phyloP scores from a whole-genome alignment of 495 filamentous ascomycete genomes.

The Penicillium cosmopolitanum region DNA sequence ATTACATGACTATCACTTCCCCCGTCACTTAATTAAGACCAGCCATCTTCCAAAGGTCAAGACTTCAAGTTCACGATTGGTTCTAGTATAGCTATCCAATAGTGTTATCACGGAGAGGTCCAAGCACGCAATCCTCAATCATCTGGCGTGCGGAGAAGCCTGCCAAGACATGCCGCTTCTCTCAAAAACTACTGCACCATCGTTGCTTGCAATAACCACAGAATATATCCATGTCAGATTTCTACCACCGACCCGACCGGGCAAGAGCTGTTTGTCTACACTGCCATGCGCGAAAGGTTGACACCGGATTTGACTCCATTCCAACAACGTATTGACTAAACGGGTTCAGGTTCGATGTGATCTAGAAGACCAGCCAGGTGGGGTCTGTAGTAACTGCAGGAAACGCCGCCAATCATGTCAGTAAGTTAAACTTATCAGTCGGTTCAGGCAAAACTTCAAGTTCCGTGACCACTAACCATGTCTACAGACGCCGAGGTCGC shows the following conservation, averaged over 20 bases:
- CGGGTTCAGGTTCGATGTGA: slow-evolving; percentile 13
- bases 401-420: slow-evolving; percentile 9
- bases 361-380: slow-evolving; percentile 12
- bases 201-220: background rate
- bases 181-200: background rate
- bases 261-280: slow-evolving; percentile 7
- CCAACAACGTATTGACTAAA: background rate
- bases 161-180: background rate
- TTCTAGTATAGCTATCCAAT: too few relatives aligned
- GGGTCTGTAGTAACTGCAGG: slow-evolving; percentile 15
- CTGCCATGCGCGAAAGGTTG: slow-evolving; percentile 11
- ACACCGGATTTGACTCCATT: slow-evolving; percentile 3
- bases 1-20: too few relatives aligned
- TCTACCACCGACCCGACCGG: background rate
- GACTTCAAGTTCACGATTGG: too few relatives aligned
- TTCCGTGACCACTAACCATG: background rate
- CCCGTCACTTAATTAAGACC: too few relatives aligned
- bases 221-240: background rate
- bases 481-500: slow-evolving; percentile 8
- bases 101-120: background rate
- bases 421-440: background rate
- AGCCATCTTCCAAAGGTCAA: too few relatives aligned
- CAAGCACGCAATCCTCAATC: background rate
- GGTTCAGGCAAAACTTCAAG: background rate
- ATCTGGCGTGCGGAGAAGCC: background rate